phyloP scores from a whole-genome alignment of 2,329 filamentous ascomycete genomes.

The Microsporum ferrugineum region DNA sequence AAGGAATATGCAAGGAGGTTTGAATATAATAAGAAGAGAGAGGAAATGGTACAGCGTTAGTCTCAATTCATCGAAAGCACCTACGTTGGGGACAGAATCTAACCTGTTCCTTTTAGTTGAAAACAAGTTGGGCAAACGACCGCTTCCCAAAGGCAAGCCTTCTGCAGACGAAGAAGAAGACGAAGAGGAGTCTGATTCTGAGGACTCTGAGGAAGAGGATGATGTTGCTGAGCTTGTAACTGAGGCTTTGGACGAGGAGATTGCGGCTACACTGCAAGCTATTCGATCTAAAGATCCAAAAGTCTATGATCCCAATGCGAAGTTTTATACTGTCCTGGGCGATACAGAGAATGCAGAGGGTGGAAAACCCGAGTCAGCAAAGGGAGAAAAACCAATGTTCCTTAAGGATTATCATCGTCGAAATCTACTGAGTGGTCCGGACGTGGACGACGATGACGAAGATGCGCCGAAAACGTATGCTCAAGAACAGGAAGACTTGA shows the following conservation, averaged over 20 bases:
- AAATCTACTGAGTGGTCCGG: constrained; percentile 65
- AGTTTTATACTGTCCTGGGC: constrained; percentile 62
- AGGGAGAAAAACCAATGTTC: constrained; percentile 74
- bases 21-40: constrained; percentile 94
- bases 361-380: constrained; percentile 28
- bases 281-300: constrained; percentile 84
- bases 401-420: constrained; percentile 85
- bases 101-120: constrained; percentile 50
- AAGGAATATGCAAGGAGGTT: constrained; percentile 79
- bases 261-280: constrained; percentile 73
- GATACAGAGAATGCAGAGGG: constrained; percentile 33
- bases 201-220: constrained; percentile 68
- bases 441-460: constrained; percentile 46
- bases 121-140: constrained; percentile 61
- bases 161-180: constrained; percentile 34
- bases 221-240: constrained; percentile 82
- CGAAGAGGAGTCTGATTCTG: constrained; percentile 48
- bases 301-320: constrained; percentile 69
- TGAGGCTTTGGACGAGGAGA: constrained; percentile 72
- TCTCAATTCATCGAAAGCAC: not conserved
- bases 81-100: not conserved
- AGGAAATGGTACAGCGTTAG: constrained; percentile 56
- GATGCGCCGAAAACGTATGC: constrained; percentile 55
- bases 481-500: constrained; percentile 77
- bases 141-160: constrained; percentile 13